Percentiles rank a stretch among this genome's conserved stretches.
Evolutionary conservation across 257 asterid species (phyloP).

Genomic region (Marsdenia floribunda): DNA sequence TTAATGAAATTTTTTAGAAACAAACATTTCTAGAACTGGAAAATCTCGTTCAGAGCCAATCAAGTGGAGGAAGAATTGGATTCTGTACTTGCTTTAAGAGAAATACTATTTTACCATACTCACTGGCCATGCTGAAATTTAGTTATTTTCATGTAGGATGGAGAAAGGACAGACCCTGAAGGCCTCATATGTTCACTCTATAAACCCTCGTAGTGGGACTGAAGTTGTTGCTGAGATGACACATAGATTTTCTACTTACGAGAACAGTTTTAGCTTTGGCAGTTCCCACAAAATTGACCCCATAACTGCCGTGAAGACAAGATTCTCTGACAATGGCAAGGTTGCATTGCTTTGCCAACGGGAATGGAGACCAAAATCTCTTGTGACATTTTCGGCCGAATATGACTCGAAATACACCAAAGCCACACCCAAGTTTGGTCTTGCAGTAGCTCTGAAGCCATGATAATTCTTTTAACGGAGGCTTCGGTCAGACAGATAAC

Average conservation of each 20-base stretch:
- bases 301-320: conserved; percentile 55
- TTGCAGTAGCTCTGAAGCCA: conserved; percentile 69
- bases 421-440: conserved; percentile 57
- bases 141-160: conserved; percentile 33
- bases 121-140: conserved; percentile 10
- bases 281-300: conserved; percentile 56
- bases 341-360: conserved; percentile 61
- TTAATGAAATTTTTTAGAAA: not conserved
- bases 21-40: not conserved
- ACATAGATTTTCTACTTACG: conserved; percentile 54
- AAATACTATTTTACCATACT: not conserved
- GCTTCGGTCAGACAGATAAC: conserved; percentile 15
- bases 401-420: conserved; percentile 51
- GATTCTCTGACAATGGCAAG: conserved; percentile 64
- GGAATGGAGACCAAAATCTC: conserved; percentile 82
- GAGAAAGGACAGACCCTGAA: conserved; percentile 78
- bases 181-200: conserved; percentile 64
- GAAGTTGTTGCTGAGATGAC: conserved; percentile 84
- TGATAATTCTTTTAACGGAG: conserved; percentile 33
- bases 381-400: conserved; percentile 72
- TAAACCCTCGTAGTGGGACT: conserved; percentile 50
- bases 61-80: not conserved
- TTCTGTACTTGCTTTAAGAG: not conserved
- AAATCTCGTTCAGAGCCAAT: not conserved
- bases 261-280: conserved; percentile 71